Evolutionary conservation across 2,329 filamentous ascomycete genomes (phyloP), one percentile per base, ranked within the genome.

Genomic region (Aspergillus versicolor): DNA sequence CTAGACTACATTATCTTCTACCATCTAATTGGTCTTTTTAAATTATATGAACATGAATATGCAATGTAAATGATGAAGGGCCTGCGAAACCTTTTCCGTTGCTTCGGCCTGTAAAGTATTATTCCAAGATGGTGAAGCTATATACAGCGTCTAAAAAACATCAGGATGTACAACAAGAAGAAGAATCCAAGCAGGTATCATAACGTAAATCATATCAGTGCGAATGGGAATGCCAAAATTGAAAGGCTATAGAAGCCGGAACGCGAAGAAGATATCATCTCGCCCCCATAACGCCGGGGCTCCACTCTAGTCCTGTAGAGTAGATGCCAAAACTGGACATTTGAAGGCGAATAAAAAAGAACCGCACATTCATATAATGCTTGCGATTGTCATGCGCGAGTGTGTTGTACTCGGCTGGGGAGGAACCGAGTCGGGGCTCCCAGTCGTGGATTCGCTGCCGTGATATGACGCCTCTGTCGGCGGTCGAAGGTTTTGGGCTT

Each of bases 321-420:
- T 19, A 37, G 24, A 8, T 13, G 4, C 27, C 27, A 30, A 30
- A 30, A 30, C 27, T 11, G 27, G 27, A 11, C 27, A 4, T 30
- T 30, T 4, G 27, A 30, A 30, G 9, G 8, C 3, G 27, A 11
- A 9, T n/a, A 9, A 9, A 9, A 30, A 30, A 9, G 27, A 9
- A 30, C 9, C 27, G n/a, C 32, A 27, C 21, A n/a, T 42, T 72
- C 60, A 77, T 24, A 78, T 78, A 57, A 79, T 78, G 61, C 72
- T 79, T 13, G 77, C 76, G 57, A 79, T 78, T 21, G 73, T 78
- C 77, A 79, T 79, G 47, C 76, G 72, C 54, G 74, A 74, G 63
- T 73, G 70, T 45, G 69, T 65, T 54, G 72, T 69, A 55, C 60
- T 70, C 13, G 65, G 65, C 51, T 64, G 68, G 34, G 63, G 67